Percentiles rank a stretch among this genome's conserved stretches.
These are phyloP conservation scores for Fagopyrum tataricum DNA, from an alignment of 148 eudicot species.

Conservation along the genomic window DNA sequence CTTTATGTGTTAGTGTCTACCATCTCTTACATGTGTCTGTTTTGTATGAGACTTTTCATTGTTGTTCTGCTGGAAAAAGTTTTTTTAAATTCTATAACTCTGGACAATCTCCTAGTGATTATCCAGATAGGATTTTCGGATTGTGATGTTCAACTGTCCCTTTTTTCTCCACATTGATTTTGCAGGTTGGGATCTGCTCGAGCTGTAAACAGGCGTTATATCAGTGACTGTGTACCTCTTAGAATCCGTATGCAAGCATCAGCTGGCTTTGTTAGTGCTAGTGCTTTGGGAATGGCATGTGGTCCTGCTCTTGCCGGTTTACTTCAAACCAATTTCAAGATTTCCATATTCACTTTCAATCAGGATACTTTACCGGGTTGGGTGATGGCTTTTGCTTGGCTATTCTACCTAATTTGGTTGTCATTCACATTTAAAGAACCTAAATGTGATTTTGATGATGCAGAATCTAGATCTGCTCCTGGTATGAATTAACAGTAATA, in stretches of 20 bases:
- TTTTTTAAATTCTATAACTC: neutral
- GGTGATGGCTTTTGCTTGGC: conserved; percentile 39
- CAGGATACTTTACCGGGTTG: conserved; percentile 38
- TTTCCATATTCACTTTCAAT: conserved; percentile 29
- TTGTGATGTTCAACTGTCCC: neutral
- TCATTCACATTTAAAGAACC: conserved; percentile 34
- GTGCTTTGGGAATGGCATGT: conserved; percentile 40
- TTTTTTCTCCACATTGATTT: neutral
- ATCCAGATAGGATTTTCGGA: neutral
- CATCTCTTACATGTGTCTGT: neutral
- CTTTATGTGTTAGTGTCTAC: conserved; percentile 3
- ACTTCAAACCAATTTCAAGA: conserved; percentile 29
- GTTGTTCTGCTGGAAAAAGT: neutral
- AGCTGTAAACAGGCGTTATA: conserved; percentile 45
- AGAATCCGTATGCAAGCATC: conserved; percentile 41
- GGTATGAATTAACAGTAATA: conserved; percentile 5
- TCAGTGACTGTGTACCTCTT: conserved; percentile 44
- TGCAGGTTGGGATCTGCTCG: conserved; percentile 41
- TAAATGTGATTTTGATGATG: conserved; percentile 11
- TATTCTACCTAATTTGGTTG: conserved; percentile 27
- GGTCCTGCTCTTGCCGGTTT: conserved; percentile 44
- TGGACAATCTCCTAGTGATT: neutral
- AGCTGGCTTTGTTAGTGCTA: conserved; percentile 40
- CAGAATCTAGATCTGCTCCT: conserved; percentile 8
- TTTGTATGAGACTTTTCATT: neutral